These are phyloP conservation scores for Fistulifera pelliculosa DNA, from an alignment of 108 stramenopile species.

Conservation along the genomic window DNA sequence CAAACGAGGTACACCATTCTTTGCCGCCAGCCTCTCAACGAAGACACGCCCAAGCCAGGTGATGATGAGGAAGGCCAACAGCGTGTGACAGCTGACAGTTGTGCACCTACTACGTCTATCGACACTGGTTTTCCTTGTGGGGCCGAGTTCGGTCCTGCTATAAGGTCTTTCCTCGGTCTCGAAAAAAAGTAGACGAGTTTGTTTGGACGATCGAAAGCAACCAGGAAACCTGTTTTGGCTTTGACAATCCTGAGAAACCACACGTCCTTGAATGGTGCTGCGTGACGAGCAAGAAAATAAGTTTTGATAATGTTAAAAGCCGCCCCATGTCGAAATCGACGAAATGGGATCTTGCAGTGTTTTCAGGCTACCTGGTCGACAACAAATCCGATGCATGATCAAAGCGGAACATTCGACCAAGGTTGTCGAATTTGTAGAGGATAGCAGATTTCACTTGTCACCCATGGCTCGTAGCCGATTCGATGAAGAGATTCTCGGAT, in stretches of 20 bases:
- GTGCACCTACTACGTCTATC: constrained; percentile 10
- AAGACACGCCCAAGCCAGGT: constrained; percentile 13
- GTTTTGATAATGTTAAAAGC: constrained; percentile 15
- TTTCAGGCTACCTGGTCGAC: constrained; percentile 26
- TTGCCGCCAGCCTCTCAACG: constrained; percentile 52
- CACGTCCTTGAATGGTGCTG: constrained; percentile 67
- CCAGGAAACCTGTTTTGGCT: constrained; percentile 65
- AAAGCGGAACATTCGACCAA: constrained; percentile 69
- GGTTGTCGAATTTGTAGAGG: constrained; percentile 46
- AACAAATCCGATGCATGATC: constrained; percentile 45
- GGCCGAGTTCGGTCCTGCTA: constrained; percentile 29
- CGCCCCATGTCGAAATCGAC: constrained; percentile 51
- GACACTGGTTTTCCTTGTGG: constrained; percentile 27
- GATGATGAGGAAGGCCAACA: not conserved
- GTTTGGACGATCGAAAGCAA: constrained; percentile 53
- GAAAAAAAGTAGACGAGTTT: constrained; percentile 42
- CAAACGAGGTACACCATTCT: constrained; percentile 43
- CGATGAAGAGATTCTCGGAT: too few species aligned
- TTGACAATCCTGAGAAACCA: constrained; percentile 71
- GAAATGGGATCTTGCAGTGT: constrained; percentile 54
- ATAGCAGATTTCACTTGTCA: not conserved
- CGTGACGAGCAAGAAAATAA: constrained; percentile 21
- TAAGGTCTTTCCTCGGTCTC: constrained; percentile 30
- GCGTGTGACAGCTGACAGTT: not conserved
- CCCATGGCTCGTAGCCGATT: not conserved